phyloP scores from a whole-genome alignment of 371 early-diverging fungal genomes.

The Mortierella polycephala region DNA sequence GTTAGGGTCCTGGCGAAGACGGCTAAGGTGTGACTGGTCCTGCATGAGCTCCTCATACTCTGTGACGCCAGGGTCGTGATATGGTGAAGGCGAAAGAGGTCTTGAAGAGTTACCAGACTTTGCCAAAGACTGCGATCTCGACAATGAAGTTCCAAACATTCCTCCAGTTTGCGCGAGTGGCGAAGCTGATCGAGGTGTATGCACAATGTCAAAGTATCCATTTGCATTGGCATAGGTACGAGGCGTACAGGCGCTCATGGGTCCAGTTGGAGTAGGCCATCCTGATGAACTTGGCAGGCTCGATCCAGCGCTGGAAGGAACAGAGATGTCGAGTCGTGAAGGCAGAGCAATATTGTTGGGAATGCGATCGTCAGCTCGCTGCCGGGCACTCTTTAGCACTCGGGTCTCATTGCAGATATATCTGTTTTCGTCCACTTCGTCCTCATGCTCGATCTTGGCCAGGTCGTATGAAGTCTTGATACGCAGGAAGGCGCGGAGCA shows the following conservation, averaged over 20 bases:
- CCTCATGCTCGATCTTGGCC: constrained; percentile 48
- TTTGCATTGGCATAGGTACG: constrained; percentile 10
- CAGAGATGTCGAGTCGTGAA: constrained; percentile 31
- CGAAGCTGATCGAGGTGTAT: constrained; percentile 22
- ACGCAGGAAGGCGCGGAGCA: constrained; percentile 49
- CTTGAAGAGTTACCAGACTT: constrained; percentile 18
- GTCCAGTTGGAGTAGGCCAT: constrained; percentile 5
- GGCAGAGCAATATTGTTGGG: constrained; percentile 22
- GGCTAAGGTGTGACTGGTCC: constrained; percentile 26
- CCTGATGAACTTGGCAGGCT: constrained; percentile 19
- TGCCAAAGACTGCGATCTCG: constrained; percentile 32
- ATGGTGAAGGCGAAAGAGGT: constrained; percentile 23
- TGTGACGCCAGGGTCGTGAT: constrained; percentile 16
- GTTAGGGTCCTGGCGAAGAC: constrained; percentile 29
- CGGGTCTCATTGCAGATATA: constrained; percentile 49
- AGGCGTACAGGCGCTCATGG: constrained; percentile 22
- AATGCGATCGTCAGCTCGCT: constrained; percentile 10
- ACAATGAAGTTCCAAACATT: constrained; percentile 13
- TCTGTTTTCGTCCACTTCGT: constrained; percentile 50
- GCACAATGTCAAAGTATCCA: constrained; percentile 35
- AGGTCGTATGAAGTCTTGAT: constrained; percentile 49
- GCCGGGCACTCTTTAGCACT: constrained; percentile 46
- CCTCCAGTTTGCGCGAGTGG: constrained; percentile 26
- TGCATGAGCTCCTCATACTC: constrained; percentile 51
- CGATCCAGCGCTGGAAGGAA: constrained; percentile 37